Evolutionary conservation across 192 early-diverging fungal genomes (phyloP).

Genomic region (Coemansia sp.): DNA sequence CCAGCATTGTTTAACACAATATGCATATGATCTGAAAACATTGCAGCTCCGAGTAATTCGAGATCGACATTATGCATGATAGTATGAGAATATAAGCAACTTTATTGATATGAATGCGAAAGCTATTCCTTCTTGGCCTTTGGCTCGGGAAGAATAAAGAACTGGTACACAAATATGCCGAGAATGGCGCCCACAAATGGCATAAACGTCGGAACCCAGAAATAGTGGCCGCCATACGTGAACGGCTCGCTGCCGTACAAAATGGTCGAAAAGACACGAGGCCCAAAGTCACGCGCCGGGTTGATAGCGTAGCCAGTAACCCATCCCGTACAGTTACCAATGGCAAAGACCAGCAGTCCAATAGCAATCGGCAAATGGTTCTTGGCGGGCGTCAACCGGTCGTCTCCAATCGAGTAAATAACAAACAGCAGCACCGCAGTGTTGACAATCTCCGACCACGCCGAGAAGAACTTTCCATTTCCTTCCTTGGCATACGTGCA

Average conservation of each 20-base stretch:
- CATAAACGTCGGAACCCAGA: conserved; percentile 68
- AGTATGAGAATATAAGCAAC: background rate
- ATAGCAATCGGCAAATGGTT: conserved; percentile 59
- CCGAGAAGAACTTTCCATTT: conserved; percentile 58
- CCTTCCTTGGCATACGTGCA: conserved; percentile 61
- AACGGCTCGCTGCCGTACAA: conserved; percentile 69
- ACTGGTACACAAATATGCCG: conserved; percentile 61
- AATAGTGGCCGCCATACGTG: conserved; percentile 66
- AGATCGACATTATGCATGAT: too few relatives aligned
- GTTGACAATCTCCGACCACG: conserved; percentile 66
- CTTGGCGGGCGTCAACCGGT: conserved; percentile 58
- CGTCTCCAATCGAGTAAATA: conserved; percentile 64
- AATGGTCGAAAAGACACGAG: conserved; percentile 68
- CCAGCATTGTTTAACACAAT: too few relatives aligned
- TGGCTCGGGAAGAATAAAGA: conserved; percentile 58
- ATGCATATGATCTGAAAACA: background rate
- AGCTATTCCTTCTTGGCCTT: conserved; percentile 45
- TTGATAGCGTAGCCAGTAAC: conserved; percentile 72
- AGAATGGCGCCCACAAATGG: conserved; percentile 65
- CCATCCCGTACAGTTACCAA: conserved; percentile 64
- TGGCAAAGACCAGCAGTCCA: conserved; percentile 61
- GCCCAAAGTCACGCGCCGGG: conserved; percentile 79
- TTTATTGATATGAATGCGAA: conserved; percentile 5
- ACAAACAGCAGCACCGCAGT: conserved; percentile 66
- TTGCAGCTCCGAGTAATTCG: too few relatives aligned